Evolutionary conservation across 371 early-diverging fungal species (phyloP).

Genomic region (Zancudomyces culisetae): DNA sequence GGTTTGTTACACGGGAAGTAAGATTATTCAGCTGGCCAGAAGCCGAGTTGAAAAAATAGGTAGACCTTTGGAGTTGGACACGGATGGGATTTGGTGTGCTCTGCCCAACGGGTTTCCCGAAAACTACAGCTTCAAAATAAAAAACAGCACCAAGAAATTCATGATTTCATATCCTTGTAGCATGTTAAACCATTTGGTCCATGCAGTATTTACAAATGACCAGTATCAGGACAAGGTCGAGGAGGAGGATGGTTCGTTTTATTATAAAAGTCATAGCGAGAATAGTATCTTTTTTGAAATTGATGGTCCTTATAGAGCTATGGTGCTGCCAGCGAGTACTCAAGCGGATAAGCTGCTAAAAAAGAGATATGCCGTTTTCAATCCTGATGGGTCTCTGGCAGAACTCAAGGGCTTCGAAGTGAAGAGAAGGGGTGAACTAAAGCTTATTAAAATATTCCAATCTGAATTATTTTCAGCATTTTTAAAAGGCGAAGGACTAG

Average conservation of each 20-base stretch:
- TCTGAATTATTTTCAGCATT: constrained; percentile 85
- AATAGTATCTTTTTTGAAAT: constrained; percentile 99
- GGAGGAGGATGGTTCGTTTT: constrained; percentile 22
- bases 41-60: constrained; percentile 88
- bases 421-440: constrained; percentile 97
- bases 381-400: constrained; percentile 84
- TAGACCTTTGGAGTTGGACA: constrained; percentile 94
- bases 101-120: constrained; percentile 89
- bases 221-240: constrained; percentile 79
- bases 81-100: constrained; percentile 99
- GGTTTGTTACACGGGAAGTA: constrained; percentile 93
- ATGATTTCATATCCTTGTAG: constrained; percentile 89
- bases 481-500: constrained; percentile 65
- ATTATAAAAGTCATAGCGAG: constrained; percentile 60
- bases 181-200: constrained; percentile 96
- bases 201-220: constrained; percentile 92
- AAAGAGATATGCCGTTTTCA: constrained; percentile 98
- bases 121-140: constrained; percentile 63
- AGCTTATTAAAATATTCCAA: constrained; percentile 97
- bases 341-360: constrained; percentile 95
- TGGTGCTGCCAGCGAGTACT: constrained; percentile 96
- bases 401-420: constrained; percentile 99
- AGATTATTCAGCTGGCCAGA: constrained; percentile 94
- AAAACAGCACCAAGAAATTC: constrained; percentile 46
- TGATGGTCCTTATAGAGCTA: constrained; percentile 98